Evolutionary conservation across 768 basidiomycete genomes (phyloP), one percentile per base, ranked within the genome.

Genomic region (Omphalotus guepiniiformis): DNA sequence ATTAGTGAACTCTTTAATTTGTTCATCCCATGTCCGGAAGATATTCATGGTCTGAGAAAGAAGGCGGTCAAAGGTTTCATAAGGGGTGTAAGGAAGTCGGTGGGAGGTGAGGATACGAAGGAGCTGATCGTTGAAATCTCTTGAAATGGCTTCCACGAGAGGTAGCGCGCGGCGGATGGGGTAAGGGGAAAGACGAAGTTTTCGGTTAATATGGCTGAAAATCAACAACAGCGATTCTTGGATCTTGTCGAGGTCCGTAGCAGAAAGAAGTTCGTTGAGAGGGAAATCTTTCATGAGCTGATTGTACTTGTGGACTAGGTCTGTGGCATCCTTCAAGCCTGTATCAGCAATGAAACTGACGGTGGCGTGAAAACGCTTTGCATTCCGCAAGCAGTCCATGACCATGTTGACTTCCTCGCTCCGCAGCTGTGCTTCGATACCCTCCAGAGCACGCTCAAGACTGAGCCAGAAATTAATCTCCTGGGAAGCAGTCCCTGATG

Each of bases 401-500:
- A 91, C 88, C 81, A 92, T 85, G 49, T 80, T 81, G 38, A 99
- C 91, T 60, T 93, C 90, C 40, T 97, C 94, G 52, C 89, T 91
- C 53, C 85, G 76, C 50, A 99, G 73, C 59, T 99, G 96, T 0
- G 82, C 71, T 59, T 97, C 94, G 58, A 98, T 98, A 0, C 81
- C 87, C 58, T 98, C 96, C 53, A 99, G 65, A 5, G 93, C 93
- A 36, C 89, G 75, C 63, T 99, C 96, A 64, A 99, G 76, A 63
- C 86, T 89, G 19, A 98, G 73, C 96, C 96, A 98, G 59, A 99
- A 98, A 65, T 98, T 98, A 73, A 99, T 93, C 64, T 98, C 96
- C 60, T 99, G 96, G 0, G 92, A 94, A 2, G 96, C 95, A 0
- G 95, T 98, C 2, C 95, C 95, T 4, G 89, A 90, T 1, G 84